phyloP scores from a whole-genome alignment of 768 basidiomycete genomes.

The Suillus subaureus region DNA sequence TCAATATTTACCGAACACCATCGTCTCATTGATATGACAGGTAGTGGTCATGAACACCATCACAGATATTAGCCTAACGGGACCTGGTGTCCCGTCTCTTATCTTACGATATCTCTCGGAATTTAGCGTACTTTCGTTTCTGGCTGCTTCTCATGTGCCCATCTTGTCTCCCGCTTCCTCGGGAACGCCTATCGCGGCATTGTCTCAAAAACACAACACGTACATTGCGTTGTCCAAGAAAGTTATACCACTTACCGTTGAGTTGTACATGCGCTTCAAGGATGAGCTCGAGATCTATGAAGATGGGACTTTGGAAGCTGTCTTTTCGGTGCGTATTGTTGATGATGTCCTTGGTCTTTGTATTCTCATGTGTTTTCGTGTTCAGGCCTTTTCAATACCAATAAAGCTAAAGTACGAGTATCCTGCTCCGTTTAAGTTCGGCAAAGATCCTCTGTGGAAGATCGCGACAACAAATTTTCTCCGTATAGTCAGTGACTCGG shows the following conservation, averaged over 20 bases:
- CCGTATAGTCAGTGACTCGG: slow-evolving; percentile 68
- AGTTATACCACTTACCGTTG: slow-evolving; percentile 80
- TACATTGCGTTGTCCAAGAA: slow-evolving; percentile 91
- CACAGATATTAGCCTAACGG: slow-evolving; percentile 62
- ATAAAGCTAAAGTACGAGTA: slow-evolving; percentile 96
- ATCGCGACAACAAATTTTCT: slow-evolving; percentile 83
- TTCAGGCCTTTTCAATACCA: slow-evolving; percentile 83
- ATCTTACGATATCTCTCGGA: slow-evolving; percentile 84
- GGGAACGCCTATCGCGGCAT: slow-evolving; percentile 9
- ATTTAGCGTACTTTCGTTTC: slow-evolving; percentile 84
- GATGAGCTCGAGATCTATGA: slow-evolving; percentile 23
- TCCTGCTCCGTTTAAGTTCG: slow-evolving; percentile 84
- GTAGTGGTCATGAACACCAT: slow-evolving; percentile 73
- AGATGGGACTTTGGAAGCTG: slow-evolving; percentile 83
- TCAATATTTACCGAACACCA: background rate
- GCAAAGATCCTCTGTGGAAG: slow-evolving; percentile 89
- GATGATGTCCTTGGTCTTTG: background rate
- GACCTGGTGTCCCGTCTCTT: slow-evolving; percentile 65
- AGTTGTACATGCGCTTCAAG: slow-evolving; percentile 66
- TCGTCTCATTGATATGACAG: slow-evolving; percentile 39
- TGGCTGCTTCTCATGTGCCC: slow-evolving; percentile 64
- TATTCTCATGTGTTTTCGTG: background rate
- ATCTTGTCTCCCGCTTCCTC: slow-evolving; percentile 16
- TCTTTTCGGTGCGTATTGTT: slow-evolving; percentile 62
- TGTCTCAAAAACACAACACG: slow-evolving; percentile 67